These are phyloP conservation scores for Sporothrix brasiliensis DNA, from an alignment of 2,329 filamentous ascomycete genomes.

Conservation along the genomic window DNA sequence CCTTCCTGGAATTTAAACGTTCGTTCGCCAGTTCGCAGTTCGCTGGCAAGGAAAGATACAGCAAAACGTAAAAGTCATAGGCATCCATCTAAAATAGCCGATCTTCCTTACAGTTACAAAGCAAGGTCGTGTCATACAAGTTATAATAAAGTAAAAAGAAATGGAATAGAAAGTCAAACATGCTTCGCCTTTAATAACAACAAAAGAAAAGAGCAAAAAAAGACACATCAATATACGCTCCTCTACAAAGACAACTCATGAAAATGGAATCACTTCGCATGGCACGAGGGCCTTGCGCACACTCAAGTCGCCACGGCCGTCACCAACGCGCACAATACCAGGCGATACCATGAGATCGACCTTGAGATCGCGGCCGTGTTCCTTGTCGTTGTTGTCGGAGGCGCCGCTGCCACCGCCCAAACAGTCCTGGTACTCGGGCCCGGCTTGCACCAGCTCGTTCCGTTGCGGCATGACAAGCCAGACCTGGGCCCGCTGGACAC, in stretches of 20 bases:
- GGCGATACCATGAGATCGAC: constrained; percentile 34
- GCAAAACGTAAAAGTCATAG: background rate
- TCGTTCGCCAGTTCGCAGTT: too few species aligned
- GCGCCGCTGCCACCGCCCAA: constrained; percentile 11
- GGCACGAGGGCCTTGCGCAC: constrained; percentile 31
- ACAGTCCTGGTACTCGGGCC: constrained; percentile 33
- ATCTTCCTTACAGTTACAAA: background rate
- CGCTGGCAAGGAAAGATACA: too few species aligned
- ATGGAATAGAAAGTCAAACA: background rate
- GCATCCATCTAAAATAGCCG: background rate
- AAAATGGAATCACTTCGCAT: constrained; percentile 31
- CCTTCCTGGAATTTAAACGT: too few species aligned
- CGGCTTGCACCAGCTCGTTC: constrained; percentile 26
- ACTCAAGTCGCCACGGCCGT: constrained; percentile 30
- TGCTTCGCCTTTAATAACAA: background rate
- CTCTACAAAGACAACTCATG: background rate
- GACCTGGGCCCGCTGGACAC: constrained; percentile 34
- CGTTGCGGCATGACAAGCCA: constrained; percentile 12
- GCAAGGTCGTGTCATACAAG: background rate
- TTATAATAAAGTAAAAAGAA: background rate
- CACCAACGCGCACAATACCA: constrained; percentile 32
- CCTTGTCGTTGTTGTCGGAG: constrained; percentile 19
- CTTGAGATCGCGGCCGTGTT: constrained; percentile 6
- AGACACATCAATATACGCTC: background rate
- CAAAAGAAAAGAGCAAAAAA: background rate